phyloP scores from a whole-genome alignment of 768 basidiomycete genomes.

The Trametes gibbosa region DNA sequence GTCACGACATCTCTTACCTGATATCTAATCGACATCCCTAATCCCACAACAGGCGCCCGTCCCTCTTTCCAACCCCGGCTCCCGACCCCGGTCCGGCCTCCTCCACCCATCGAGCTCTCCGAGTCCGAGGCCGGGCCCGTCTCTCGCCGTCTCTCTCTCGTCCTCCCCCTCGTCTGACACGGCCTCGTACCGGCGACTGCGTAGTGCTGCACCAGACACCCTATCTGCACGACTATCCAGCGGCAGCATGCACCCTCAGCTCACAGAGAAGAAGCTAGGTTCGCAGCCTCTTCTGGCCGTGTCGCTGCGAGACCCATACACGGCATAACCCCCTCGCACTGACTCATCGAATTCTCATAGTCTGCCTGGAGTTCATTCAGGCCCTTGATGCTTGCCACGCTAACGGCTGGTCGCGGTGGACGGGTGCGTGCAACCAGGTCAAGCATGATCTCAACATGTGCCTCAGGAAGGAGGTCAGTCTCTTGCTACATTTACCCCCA shows the following conservation, averaged over 20 bases:
- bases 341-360: slow-evolving; percentile 36
- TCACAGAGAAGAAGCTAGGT: slow-evolving; percentile 22
- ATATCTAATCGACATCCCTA: slow-evolving; percentile 24
- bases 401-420: slow-evolving; percentile 59
- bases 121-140: too few relatives aligned
- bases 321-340: slow-evolving; percentile 6
- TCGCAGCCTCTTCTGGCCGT: slow-evolving; percentile 16
- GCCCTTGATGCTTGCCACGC: slow-evolving; percentile 72
- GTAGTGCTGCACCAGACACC: not conserved
- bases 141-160: not conserved
- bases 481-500: not conserved
- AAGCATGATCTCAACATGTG: slow-evolving; percentile 71
- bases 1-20: slow-evolving; percentile 10
- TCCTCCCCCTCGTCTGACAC: not conserved
- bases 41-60: not conserved
- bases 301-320: slow-evolving; percentile 14
- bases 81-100: not conserved
- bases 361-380: slow-evolving; percentile 73
- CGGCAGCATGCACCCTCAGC: slow-evolving; percentile 28
- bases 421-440: slow-evolving; percentile 66
- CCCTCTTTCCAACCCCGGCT: not conserved
- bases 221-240: not conserved
- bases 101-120: not conserved
- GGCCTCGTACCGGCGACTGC: not conserved
- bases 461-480: slow-evolving; percentile 63